These are phyloP conservation scores for Chaetothyriales sp. DNA, from an alignment of 2,329 filamentous ascomycete species.

Conservation along the genomic window DNA sequence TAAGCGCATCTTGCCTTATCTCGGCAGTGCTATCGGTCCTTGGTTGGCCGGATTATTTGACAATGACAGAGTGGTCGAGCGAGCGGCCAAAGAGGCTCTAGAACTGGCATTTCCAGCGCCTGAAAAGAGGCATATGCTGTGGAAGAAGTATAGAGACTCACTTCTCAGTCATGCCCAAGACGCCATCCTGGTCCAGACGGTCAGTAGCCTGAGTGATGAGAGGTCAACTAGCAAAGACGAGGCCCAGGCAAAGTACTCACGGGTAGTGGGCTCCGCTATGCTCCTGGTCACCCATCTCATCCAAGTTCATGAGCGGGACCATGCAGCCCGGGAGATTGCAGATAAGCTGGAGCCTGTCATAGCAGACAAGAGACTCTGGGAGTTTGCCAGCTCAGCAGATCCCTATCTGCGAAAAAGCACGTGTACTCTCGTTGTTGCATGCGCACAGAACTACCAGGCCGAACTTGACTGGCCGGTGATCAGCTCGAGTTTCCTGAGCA, in stretches of 20 bases:
- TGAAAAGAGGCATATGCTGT: slow-evolving; percentile 63
- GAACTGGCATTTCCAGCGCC: slow-evolving; percentile 59
- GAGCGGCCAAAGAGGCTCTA: slow-evolving; percentile 63
- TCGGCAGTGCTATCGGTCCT: slow-evolving; percentile 65
- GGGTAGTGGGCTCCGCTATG: slow-evolving; percentile 52
- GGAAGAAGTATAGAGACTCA: slow-evolving; percentile 63
- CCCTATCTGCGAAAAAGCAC: slow-evolving; percentile 41
- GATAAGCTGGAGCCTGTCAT: slow-evolving; percentile 35
- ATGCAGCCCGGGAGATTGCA: slow-evolving; percentile 5
- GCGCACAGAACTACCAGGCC: slow-evolving; percentile 33
- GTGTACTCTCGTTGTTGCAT: slow-evolving; percentile 41
- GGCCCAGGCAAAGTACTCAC: slow-evolving; percentile 66
- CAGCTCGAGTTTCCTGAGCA: slow-evolving; percentile 55
- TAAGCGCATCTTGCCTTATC: slow-evolving; percentile 67
- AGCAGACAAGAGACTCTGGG: slow-evolving; percentile 45
- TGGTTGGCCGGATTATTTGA: slow-evolving; percentile 89
- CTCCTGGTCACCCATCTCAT: slow-evolving; percentile 41
- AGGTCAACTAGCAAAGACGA: slow-evolving; percentile 72
- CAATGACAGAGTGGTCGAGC: slow-evolving; percentile 59
- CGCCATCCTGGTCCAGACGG: slow-evolving; percentile 61
- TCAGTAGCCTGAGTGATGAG: slow-evolving; percentile 75
- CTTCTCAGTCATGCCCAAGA: slow-evolving; percentile 71
- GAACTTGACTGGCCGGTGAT: slow-evolving; percentile 48
- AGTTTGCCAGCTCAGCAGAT: slow-evolving; percentile 41
- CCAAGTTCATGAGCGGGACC: slow-evolving; percentile 18